Evolutionary conservation across 1,139 yeast genomes (phyloP).

Genomic region (Pichia sp.): DNA sequence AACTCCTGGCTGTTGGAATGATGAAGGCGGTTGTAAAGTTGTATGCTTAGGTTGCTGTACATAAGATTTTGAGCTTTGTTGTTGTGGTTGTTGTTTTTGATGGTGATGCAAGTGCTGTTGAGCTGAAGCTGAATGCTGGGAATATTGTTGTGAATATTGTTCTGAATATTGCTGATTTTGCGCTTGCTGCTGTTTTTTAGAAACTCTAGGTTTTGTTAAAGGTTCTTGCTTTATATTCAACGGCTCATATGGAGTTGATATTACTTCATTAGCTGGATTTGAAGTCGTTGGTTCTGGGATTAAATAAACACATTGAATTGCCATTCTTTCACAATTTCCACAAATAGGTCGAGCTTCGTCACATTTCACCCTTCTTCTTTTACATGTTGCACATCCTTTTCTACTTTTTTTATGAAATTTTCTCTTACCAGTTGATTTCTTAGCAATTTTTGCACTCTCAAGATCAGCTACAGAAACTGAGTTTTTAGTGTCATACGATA

Average conservation of each 20-base stretch:
- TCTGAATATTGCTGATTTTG: too few relatives aligned
- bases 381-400: conserved; percentile 85
- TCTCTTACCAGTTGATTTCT: conserved; percentile 46
- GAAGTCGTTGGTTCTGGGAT: not conserved
- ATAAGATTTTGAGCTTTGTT: too few relatives aligned
- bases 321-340: conserved; percentile 70
- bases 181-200: too few relatives aligned
- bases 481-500: not conserved
- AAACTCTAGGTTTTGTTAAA: not conserved
- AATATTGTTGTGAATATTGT: too few relatives aligned
- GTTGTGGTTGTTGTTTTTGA: not conserved
- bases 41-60: not conserved
- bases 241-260: too few relatives aligned
- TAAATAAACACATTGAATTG: conserved; percentile 62
- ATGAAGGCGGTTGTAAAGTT: not conserved
- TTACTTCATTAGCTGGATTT: not conserved
- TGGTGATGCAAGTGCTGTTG: not conserved
- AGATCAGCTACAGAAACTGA: not conserved
- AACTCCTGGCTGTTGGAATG: conserved; percentile 1
- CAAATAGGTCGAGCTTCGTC: conserved; percentile 83
- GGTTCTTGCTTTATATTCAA: not conserved
- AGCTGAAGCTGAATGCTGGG: too few relatives aligned
- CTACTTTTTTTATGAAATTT: conserved; percentile 83
- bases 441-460: conserved; percentile 20
- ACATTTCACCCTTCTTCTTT: conserved; percentile 83